Evolutionary conservation across 1,284 basidiomycete genomes (phyloP).

Genomic region (Ganoderma resinaceum): DNA sequence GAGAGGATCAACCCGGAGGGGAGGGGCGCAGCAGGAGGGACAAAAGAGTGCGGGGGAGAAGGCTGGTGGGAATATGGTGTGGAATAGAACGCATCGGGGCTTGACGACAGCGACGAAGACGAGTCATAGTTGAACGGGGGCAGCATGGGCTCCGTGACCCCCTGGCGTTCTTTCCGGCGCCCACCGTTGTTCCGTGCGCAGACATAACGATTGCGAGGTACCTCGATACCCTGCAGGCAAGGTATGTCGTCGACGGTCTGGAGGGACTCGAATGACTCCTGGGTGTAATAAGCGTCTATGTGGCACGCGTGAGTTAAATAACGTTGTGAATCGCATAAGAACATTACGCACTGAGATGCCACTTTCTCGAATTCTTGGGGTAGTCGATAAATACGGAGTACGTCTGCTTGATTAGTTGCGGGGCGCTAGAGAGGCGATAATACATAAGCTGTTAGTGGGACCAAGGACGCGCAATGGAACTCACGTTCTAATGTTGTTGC

Average conservation of each 20-base stretch:
- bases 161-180: constrained; percentile 19
- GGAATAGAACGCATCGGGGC: constrained; percentile 6
- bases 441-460: not conserved
- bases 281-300: constrained; percentile 50
- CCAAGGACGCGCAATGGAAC: constrained; percentile 6
- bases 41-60: constrained; percentile 10
- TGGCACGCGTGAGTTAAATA: constrained; percentile 1
- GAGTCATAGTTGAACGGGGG: constrained; percentile 10
- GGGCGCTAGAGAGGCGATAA: constrained; percentile 30
- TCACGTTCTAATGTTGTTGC: constrained; percentile 36
- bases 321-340: not conserved
- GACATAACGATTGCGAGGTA: constrained; percentile 66
- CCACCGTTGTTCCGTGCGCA: constrained; percentile 64
- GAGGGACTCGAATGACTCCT: constrained; percentile 58
- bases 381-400: constrained; percentile 50
- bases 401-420: constrained; percentile 50
- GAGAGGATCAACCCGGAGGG: constrained; percentile 19
- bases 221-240: constrained; percentile 55
- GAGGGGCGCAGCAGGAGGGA: constrained; percentile 21
- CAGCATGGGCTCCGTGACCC: constrained; percentile 11
- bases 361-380: constrained; percentile 44
- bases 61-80: constrained; percentile 9
- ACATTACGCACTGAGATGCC: constrained; percentile 48
- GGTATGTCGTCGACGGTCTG: constrained; percentile 65
- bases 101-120: constrained; percentile 17